phyloP scores from a whole-genome alignment of 495 filamentous ascomycete genomes.

The Neurospora sp. region DNA sequence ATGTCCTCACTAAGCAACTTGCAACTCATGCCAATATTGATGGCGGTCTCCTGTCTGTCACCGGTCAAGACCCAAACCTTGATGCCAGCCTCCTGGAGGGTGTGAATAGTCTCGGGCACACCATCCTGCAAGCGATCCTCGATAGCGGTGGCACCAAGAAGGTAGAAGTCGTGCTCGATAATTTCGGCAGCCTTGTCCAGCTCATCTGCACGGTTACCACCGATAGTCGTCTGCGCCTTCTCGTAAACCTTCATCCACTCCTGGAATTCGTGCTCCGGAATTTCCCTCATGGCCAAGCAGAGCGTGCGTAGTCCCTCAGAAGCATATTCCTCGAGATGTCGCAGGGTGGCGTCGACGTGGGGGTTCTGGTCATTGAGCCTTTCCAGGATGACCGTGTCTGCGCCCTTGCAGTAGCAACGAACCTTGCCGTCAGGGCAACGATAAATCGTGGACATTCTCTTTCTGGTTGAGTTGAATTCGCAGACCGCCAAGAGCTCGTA shows the following conservation, averaged over 20 bases:
- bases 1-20: constrained; percentile 98
- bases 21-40: constrained; percentile 99
- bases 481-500: constrained; percentile 93
- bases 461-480: constrained; percentile 97
- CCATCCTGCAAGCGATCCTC: constrained; percentile 96
- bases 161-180: constrained; percentile 82
- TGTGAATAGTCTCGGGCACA: constrained; percentile 97
- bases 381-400: constrained; percentile 94
- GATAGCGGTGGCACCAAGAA: constrained; percentile 94
- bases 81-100: constrained; percentile 91
- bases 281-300: constrained; percentile 89
- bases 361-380: constrained; percentile 71
- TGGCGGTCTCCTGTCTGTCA: constrained; percentile 96
- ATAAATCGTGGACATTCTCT: constrained; percentile 96
- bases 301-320: constrained; percentile 92
- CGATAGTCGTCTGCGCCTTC: constrained; percentile 81
- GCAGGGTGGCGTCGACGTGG: constrained; percentile 73
- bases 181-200: constrained; percentile 95
- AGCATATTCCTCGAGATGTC: constrained; percentile 96
- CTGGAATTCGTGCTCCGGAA: constrained; percentile 82
- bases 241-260: constrained; percentile 86
- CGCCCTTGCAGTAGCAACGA: constrained; percentile 88
- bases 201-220: constrained; percentile 86
- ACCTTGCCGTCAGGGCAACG: constrained; percentile 95
- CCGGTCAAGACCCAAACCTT: constrained; percentile 99